Evolutionary conservation across 2,329 filamentous ascomycete species (phyloP), one percentile per base, ranked within the genome.

Genomic region (Neofusicoccum cordaticola): DNA sequence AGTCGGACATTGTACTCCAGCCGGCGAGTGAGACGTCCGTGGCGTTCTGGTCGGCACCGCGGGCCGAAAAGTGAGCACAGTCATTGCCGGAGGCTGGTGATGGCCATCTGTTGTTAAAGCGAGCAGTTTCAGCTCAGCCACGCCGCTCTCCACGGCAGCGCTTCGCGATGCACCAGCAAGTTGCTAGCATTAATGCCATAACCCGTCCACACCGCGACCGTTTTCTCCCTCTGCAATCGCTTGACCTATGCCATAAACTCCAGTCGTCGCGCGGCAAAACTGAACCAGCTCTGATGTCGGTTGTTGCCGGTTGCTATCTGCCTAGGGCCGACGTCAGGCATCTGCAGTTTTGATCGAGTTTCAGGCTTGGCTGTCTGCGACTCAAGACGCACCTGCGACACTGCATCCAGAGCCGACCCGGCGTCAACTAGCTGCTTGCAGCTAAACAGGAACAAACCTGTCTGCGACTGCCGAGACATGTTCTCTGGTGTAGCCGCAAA

Each of bases 1-100:
- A 79, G 74, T 70, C 74, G 4, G 81, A 83, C 72, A 83, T 83
- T 68, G 81, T 83, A 65, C 65, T 82, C 67, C 79, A 81, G 74
- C 81, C 81, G 22, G 76, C 76, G 2, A 74, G 72, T 44, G 72
- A 73, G 39, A 75, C 82, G 2, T 72, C 72, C 67, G 75, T 82
- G 39, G 73, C 69, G 9, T 81, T 82, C 52, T 69, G 61, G 31
- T 66, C 67, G 65, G 66, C 64, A 35, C 11, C 34, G 35, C 51
- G 3, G 27, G 27, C 22, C 31, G 48, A 51, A 12, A 51, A 51
- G 27, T 51, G 27, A 51, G 48, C 45, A n/a, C 8, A 17, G 13
- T 45, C 15, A 45, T 31, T 17, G 15, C 8, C 7, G 15, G 15
- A 45, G 15, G 11, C 42, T 11, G 48, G 12, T 12, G 48, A 51